A percentile compares a stretch with the other conserved stretches of the same genome.
phyloP scores from a whole-genome alignment of 1,284 basidiomycete genomes.

The Rhodotorula sp. region DNA sequence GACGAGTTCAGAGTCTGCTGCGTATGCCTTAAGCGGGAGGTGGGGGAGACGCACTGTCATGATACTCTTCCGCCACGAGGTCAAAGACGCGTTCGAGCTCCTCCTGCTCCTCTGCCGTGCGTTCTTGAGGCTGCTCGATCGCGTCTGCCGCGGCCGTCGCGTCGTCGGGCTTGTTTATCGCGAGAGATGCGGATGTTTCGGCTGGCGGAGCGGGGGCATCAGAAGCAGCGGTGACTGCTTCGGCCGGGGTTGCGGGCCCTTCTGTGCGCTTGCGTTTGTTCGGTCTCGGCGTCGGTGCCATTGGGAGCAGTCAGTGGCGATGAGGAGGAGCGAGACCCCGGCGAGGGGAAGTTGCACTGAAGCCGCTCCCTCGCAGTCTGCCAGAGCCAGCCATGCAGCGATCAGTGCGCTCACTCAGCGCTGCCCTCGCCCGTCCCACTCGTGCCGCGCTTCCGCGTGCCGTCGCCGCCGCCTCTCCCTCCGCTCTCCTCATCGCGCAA shows the following conservation, averaged over 20 bases:
- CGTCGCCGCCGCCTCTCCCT: not conserved
- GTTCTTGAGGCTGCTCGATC: not conserved
- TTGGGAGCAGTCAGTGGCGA: not conserved
- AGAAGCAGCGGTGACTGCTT: no score
- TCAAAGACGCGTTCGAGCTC: slow-evolving; percentile 40
- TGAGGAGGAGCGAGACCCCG: not conserved
- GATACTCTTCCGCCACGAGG: slow-evolving; percentile 42
- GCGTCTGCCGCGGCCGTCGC: not conserved
- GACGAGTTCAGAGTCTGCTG: not conserved
- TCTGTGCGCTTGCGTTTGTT: slow-evolving; percentile 6
- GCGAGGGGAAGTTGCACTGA: not conserved
- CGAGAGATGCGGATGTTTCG: not conserved
- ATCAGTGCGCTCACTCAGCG: not conserved
- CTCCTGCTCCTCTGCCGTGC: slow-evolving; percentile 14
- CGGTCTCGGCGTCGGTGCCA: slow-evolving; percentile 3
- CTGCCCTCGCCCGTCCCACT: not conserved
- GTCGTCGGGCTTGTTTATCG: not conserved
- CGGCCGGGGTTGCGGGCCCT: not conserved
- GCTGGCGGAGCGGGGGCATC: not conserved
- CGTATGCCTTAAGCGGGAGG: not conserved
- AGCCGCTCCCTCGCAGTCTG: not conserved
- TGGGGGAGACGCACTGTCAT: slow-evolving; percentile 35
- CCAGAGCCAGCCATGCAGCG: not conserved
- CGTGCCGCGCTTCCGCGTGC: not conserved
- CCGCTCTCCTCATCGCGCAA: not conserved